Evolutionary conservation across 345 rosid genomes (phyloP).

Genomic region (Draba incana): DNA sequence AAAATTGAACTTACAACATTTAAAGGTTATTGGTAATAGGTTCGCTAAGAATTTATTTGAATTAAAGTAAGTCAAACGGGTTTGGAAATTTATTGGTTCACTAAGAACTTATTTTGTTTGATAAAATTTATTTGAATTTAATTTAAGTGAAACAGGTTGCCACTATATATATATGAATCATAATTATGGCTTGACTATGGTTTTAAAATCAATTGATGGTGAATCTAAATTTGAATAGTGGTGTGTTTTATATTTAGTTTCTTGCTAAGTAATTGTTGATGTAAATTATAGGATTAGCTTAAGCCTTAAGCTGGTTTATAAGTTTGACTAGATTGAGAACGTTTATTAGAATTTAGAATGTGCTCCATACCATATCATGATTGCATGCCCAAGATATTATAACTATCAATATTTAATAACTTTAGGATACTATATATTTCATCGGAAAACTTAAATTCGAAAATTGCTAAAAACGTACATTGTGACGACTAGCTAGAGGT

Average conservation of each 20-base stretch:
- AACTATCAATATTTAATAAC: not conserved
- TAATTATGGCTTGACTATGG: constrained; percentile 1
- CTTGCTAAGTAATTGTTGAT: not conserved
- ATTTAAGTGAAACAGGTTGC: constrained; percentile 25
- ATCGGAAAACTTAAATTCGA: not conserved
- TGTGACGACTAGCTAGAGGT: constrained; percentile 10
- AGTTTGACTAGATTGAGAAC: not conserved
- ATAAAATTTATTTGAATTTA: not conserved
- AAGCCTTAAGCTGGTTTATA: not conserved
- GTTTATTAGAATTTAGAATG: not conserved
- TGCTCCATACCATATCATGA: constrained; percentile 15
- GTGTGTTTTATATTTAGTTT: not conserved
- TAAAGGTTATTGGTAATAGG: not conserved
- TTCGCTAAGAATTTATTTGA: not conserved
- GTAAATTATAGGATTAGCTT: not conserved
- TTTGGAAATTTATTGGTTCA: constrained; percentile 14
- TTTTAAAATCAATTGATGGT: constrained; percentile 1
- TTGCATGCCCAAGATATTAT: not conserved
- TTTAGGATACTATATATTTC: not conserved
- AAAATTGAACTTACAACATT: constrained; percentile 6
- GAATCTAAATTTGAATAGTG: not conserved
- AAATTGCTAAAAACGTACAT: constrained; percentile 1
- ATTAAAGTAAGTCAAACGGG: constrained; percentile 20
- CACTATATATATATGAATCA: not conserved
- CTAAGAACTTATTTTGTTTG: not conserved